Evolutionary conservation across 352 stramenopile genomes (phyloP).

Genomic region (Phytophthora foliorum): DNA sequence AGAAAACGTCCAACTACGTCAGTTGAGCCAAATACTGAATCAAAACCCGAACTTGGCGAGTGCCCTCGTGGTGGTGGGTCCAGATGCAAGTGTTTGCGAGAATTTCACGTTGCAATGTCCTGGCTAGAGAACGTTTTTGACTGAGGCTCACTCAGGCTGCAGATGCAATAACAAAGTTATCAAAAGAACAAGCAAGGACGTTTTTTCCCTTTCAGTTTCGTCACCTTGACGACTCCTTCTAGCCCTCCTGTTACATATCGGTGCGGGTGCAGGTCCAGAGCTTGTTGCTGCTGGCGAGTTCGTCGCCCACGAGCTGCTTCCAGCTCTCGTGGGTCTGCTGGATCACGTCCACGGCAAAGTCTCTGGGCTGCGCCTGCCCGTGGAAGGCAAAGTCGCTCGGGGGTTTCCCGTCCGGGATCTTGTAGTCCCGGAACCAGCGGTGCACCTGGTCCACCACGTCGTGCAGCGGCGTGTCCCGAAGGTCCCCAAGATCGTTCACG

Average conservation of each 20-base stretch:
- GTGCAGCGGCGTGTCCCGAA: conserved; percentile 75
- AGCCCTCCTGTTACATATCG: conserved; percentile 36
- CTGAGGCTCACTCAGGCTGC: too few relatives aligned
- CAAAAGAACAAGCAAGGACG: too few relatives aligned
- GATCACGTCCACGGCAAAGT: conserved; percentile 94
- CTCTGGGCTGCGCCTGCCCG: conserved; percentile 88
- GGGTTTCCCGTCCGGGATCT: conserved; percentile 99
- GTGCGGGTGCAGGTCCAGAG: conserved; percentile 72
- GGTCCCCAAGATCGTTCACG: conserved; percentile 95
- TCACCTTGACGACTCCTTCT: too few relatives aligned
- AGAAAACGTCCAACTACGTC: too few relatives aligned
- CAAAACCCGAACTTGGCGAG: too few relatives aligned
- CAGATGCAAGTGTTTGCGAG: too few relatives aligned
- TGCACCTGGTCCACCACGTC: conserved; percentile 78
- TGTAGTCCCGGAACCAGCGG: conserved; percentile 99
- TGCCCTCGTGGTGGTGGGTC: too few relatives aligned
- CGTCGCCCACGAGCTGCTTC: conserved; percentile 82
- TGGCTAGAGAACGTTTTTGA: too few relatives aligned
- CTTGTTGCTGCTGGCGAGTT: conserved; percentile 55
- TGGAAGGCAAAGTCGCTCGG: conserved; percentile 99
- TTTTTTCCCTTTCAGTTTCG: too few relatives aligned
- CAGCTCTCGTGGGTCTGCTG: conserved; percentile 90
- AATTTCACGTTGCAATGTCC: too few relatives aligned
- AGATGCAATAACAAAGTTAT: too few relatives aligned
- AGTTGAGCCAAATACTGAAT: too few relatives aligned